Base-by-base conservation (phyloP, 805 yeast genomes). In the Torulaspora microellipsoides region DNA sequence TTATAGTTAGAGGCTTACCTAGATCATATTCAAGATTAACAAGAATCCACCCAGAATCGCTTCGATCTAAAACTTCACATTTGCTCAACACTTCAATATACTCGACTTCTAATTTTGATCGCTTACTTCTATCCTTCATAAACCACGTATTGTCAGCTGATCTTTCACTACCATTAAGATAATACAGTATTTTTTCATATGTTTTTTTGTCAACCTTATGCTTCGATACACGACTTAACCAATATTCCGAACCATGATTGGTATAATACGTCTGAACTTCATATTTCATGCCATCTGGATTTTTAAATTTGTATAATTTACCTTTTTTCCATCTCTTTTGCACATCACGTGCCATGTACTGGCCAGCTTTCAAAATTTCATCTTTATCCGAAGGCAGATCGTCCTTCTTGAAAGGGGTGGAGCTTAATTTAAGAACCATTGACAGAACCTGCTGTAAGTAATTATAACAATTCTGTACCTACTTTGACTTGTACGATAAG, bases 1-100 rank as follows among this genome's bases (percentile, higher is more conserved):
- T 51, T 1, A 67, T 62, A 4, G 58, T 55, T 28, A 69, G 49
- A 4, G 70, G 65, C 10, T 62, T 58, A 4, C 70, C 69, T 15
- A 70, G 48, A 30, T 66, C 65, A 49, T 70, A 70, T 38, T 60
- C 56, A n/a, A 65, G 55, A 42, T 59, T 55, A 15, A 64, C 62
- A 3, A 57, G 48, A 1, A 58, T 59, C 67, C 68, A 67, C 15
- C 58, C 58, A 15, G 45, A 23, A 1, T 43, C 43, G 8, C 44
- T 58, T 27, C 47, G 55, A 7, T 49, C 41, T 8, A 52, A 38
- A 1, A 56, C 35, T 11, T 58, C 57, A 23, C 57, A 45, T 23
- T 56, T 55, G 4, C 53, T 55, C 34, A 69, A 45, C 1, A 61
- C 60, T 27, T 66, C 65, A 27, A 67, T 68, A 43, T 69, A 68